Conservation (phyloP, 2,329 filamentous ascomycete species). For the Aspergillus luchuensis region DNA sequence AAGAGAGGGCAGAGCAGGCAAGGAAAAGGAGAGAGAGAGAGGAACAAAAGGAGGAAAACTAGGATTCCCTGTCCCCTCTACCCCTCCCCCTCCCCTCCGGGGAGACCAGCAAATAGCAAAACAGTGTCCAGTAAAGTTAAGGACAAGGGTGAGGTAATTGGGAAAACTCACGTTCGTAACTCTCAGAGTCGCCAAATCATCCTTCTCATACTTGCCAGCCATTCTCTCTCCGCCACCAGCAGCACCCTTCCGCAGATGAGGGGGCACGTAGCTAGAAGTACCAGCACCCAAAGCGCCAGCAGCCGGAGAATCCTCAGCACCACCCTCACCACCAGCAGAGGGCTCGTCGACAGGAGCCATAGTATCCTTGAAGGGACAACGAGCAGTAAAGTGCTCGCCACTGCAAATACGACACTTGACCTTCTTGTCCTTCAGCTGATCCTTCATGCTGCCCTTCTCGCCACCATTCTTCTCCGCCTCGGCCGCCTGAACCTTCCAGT, state of each 20-base stretch:
- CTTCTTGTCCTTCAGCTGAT: conserved; percentile 91
- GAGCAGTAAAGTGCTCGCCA: conserved; percentile 98
- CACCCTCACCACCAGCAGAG: conserved; percentile 42
- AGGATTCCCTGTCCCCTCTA: not conserved
- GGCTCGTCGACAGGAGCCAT: conserved; percentile 72
- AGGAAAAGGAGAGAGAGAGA: not conserved
- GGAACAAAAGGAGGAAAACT: not conserved
- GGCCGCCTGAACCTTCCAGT: conserved; percentile 90
- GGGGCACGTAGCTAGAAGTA: conserved; percentile 89
- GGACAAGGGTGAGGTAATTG: not conserved
- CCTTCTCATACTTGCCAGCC: conserved; percentile 90
- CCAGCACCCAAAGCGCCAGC: conserved; percentile 63
- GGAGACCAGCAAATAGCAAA: conserved; percentile 2
- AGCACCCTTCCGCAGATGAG: conserved; percentile 76
- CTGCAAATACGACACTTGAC: conserved; percentile 99
- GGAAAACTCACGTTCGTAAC: conserved; percentile 84
- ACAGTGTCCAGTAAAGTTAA: not conserved
- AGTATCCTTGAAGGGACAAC: conserved; percentile 99
- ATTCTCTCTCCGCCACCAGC: conserved; percentile 72
- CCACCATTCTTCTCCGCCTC: conserved; percentile 58
- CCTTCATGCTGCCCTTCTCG: conserved; percentile 65
- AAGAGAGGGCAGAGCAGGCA: not conserved
- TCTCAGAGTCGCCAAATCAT: conserved; percentile 92
- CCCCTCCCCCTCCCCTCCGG: not conserved
- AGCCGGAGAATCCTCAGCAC: conserved; percentile 45